Conservation (phyloP, 805 yeast species). For the Metschnikowia lochheadii region DNA sequence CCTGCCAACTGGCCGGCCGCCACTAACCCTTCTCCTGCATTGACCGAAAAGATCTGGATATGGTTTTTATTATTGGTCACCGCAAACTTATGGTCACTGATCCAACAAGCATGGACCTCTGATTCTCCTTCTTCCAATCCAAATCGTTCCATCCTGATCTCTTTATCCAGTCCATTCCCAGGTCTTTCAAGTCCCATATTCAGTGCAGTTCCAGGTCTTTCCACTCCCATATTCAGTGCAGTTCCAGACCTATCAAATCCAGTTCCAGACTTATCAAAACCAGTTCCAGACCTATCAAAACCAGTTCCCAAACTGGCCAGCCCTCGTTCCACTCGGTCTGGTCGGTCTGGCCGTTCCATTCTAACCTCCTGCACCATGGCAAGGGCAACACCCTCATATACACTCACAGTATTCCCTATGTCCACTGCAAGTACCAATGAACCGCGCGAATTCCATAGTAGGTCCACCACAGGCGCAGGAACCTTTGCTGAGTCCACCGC, state of each 20-base stretch:
- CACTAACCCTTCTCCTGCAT: slow-evolving; percentile 14
- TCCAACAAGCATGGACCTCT: slow-evolving; percentile 63
- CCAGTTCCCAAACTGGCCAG: too few relatives aligned
- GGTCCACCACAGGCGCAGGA: slow-evolving; percentile 42
- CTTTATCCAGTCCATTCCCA: too few relatives aligned
- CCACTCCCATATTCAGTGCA: too few relatives aligned
- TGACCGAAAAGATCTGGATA: slow-evolving; percentile 50
- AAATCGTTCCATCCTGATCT: too few relatives aligned
- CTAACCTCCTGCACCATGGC: slow-evolving; percentile 24
- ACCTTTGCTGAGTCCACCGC: slow-evolving; percentile 11
- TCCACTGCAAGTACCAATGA: slow-evolving; percentile 58
- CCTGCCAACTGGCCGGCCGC: slow-evolving; percentile 45
- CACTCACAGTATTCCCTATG: slow-evolving; percentile 31
- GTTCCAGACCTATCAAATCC: too few relatives aligned
- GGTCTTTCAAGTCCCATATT: too few relatives aligned
- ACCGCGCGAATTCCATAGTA: slow-evolving; percentile 60
- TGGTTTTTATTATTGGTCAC: slow-evolving; percentile 57
- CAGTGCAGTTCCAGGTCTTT: too few relatives aligned
- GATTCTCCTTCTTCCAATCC: neutral
- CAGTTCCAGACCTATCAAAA: too few relatives aligned
- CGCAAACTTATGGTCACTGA: slow-evolving; percentile 64
- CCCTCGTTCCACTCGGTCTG: too few relatives aligned
- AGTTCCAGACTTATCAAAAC: too few relatives aligned
- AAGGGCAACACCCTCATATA: slow-evolving; percentile 60
- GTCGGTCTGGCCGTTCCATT: too few relatives aligned